Evolutionary conservation across 2,329 filamentous ascomycete species (phyloP).

Genomic region (Colletotrichum shisoi): DNA sequence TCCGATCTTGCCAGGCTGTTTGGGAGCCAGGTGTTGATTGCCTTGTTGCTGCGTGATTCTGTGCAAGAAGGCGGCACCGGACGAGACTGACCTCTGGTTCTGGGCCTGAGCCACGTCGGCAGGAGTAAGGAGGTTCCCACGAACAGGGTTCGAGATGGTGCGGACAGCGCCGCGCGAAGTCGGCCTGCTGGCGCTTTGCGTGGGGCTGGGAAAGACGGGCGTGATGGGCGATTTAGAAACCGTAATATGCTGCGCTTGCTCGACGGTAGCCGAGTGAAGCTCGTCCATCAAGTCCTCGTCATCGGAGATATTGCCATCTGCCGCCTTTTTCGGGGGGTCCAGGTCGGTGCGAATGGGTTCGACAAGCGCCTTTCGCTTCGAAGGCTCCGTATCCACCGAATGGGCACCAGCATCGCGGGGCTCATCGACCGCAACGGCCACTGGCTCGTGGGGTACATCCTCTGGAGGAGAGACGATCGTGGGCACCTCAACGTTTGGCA

Average conservation of each 20-base stretch:
- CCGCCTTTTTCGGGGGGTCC: slow-evolving; percentile 46
- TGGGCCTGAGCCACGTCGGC: slow-evolving; percentile 56
- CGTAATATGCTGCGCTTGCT: slow-evolving; percentile 81
- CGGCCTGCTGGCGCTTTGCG: slow-evolving; percentile 33
- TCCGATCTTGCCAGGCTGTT: slow-evolving; percentile 79
- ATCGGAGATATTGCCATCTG: slow-evolving; percentile 64
- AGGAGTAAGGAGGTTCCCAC: slow-evolving; percentile 56
- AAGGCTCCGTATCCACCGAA: slow-evolving; percentile 45
- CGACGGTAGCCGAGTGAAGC: slow-evolving; percentile 78
- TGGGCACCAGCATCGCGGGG: slow-evolving; percentile 43
- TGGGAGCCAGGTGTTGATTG: slow-evolving; percentile 63
- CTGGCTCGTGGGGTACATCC: slow-evolving; percentile 4
- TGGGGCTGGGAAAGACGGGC: slow-evolving; percentile 61
- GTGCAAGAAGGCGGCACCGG: slow-evolving; percentile 64
- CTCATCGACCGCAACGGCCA: slow-evolving; percentile 36
- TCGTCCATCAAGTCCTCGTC: slow-evolving; percentile 88
- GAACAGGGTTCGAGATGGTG: slow-evolving; percentile 52
- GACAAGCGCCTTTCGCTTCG: slow-evolving; percentile 51
- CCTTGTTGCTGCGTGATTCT: slow-evolving; percentile 62
- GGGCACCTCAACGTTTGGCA: slow-evolving; percentile 40
- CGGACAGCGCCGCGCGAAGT: slow-evolving; percentile 53
- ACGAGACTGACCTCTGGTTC: slow-evolving; percentile 60
- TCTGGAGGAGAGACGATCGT: slow-evolving; percentile 29
- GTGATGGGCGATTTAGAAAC: slow-evolving; percentile 85
- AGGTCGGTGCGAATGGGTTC: slow-evolving; percentile 66